phyloP scores from a whole-genome alignment of 1,284 basidiomycete species.

The Apiotrichum gracile region DNA sequence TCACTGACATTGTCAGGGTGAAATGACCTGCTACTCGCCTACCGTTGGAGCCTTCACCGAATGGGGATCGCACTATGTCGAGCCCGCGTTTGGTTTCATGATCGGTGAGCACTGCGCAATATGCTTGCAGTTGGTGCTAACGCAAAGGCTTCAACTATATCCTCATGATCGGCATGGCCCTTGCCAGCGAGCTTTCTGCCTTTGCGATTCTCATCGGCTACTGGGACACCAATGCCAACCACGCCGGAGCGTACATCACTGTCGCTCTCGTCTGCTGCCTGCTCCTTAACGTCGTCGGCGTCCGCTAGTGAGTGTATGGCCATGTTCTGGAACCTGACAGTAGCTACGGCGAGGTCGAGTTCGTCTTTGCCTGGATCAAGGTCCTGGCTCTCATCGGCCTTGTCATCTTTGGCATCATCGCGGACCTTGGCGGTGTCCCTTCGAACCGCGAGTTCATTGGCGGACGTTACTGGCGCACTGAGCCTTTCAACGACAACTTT shows the following conservation, averaged over 20 bases:
- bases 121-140: neutral
- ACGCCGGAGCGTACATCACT: slow-evolving; percentile 16
- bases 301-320: too few relatives aligned
- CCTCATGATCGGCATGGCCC: slow-evolving; percentile 18
- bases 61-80: slow-evolving; percentile 20
- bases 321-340: too few relatives aligned
- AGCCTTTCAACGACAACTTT: slow-evolving; percentile 22
- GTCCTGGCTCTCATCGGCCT: slow-evolving; percentile 10
- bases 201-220: slow-evolving; percentile 67
- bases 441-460: slow-evolving; percentile 48
- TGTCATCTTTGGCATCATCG: slow-evolving; percentile 59
- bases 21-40: slow-evolving; percentile 12
- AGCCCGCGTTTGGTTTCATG: slow-evolving; percentile 16
- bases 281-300: slow-evolving; percentile 8
- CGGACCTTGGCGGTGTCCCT: slow-evolving; percentile 66
- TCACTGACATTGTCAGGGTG: neutral
- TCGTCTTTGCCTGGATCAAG: slow-evolving; percentile 8
- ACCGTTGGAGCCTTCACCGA: slow-evolving; percentile 16
- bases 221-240: slow-evolving; percentile 56
- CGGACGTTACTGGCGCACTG: slow-evolving; percentile 12
- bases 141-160: slow-evolving; percentile 6
- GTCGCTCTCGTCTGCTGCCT: slow-evolving; percentile 7
- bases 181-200: slow-evolving; percentile 63
- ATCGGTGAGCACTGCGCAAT: slow-evolving; percentile 3
- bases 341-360: slow-evolving; percentile 45